Conservation (phyloP, 2,329 filamentous ascomycete genomes). For the Magnaporthiopsis poae region DNA sequence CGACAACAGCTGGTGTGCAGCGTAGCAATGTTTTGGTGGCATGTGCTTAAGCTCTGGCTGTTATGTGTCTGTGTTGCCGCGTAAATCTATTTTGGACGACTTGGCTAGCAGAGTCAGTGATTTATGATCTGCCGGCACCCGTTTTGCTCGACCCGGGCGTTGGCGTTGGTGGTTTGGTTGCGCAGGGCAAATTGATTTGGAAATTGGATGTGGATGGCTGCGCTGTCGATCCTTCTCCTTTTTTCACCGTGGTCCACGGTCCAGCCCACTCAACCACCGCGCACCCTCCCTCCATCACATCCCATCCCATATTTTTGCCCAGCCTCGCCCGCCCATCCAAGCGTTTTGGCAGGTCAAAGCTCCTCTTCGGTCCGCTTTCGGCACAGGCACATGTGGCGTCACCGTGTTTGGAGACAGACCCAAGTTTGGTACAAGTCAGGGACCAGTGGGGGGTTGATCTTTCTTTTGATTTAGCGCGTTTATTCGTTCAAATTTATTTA, state of each 20-base stretch:
- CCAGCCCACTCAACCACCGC: not conserved
- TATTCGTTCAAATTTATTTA: too few relatives aligned
- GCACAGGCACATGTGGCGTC: not conserved
- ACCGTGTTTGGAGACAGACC: not conserved
- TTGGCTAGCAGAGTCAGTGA: not conserved
- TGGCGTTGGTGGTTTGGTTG: not conserved
- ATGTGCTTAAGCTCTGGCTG: not conserved
- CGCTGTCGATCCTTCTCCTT: not conserved
- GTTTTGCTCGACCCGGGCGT: not conserved
- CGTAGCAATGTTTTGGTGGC: too few relatives aligned
- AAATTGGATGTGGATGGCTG: not conserved
- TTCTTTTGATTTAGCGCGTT: not conserved
- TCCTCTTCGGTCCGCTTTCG: not conserved
- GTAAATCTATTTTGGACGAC: not conserved
- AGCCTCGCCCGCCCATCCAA: not conserved
- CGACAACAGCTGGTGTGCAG: too few relatives aligned
- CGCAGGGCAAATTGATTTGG: not conserved
- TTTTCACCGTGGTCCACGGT: not conserved
- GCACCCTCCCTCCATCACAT: too few relatives aligned
- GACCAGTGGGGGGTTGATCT: not conserved
- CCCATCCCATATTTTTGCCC: not conserved
- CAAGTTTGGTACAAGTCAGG: not conserved
- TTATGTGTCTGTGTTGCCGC: not conserved
- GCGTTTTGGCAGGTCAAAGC: not conserved
- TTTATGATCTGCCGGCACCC: not conserved